These are phyloP conservation scores for Dimocarpus longan DNA, from an alignment of 345 rosid genomes.

Conservation along the genomic window DNA sequence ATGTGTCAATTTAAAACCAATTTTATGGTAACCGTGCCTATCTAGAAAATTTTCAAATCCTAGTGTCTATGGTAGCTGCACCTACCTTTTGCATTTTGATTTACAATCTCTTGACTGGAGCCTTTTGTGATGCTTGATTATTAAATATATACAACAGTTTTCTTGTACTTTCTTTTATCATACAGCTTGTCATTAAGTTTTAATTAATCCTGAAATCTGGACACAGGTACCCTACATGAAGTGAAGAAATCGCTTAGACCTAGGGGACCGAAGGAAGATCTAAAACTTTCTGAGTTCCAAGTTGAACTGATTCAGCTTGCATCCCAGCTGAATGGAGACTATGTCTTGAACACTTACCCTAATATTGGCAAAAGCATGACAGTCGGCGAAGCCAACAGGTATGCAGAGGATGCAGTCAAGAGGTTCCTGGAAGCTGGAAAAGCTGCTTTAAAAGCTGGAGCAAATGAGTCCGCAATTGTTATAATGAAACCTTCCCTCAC, in stretches of 20 bases:
- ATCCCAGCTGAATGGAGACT: slow-evolving; percentile 90
- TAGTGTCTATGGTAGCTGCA: neutral
- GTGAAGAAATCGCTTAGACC: slow-evolving; percentile 63
- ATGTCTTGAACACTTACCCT: slow-evolving; percentile 80
- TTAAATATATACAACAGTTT: no score
- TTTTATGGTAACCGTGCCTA: neutral
- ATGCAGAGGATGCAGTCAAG: slow-evolving; percentile 85
- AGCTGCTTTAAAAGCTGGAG: slow-evolving; percentile 91
- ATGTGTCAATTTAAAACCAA: neutral
- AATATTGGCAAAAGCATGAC: slow-evolving; percentile 85
- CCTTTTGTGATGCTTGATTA: no score
- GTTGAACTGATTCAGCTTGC: slow-evolving; percentile 96
- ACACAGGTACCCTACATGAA: slow-evolving; percentile 76
- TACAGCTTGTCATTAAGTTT: neutral
- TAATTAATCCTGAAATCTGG: slow-evolving; percentile 22
- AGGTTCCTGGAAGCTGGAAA: slow-evolving; percentile 94
- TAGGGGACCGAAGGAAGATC: slow-evolving; percentile 75
- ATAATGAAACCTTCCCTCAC: slow-evolving; percentile 94
- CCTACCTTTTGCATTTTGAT: neutral
- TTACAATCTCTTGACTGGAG: neutral
- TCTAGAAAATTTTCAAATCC: neutral
- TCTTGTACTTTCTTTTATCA: no score
- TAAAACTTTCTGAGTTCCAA: slow-evolving; percentile 84
- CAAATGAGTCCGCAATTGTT: slow-evolving; percentile 83
- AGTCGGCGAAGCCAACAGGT: slow-evolving; percentile 78